These are phyloP conservation scores for Phlyctochytrium bullatum DNA, from an alignment of 192 early-diverging fungal species.

Conservation along the genomic window DNA sequence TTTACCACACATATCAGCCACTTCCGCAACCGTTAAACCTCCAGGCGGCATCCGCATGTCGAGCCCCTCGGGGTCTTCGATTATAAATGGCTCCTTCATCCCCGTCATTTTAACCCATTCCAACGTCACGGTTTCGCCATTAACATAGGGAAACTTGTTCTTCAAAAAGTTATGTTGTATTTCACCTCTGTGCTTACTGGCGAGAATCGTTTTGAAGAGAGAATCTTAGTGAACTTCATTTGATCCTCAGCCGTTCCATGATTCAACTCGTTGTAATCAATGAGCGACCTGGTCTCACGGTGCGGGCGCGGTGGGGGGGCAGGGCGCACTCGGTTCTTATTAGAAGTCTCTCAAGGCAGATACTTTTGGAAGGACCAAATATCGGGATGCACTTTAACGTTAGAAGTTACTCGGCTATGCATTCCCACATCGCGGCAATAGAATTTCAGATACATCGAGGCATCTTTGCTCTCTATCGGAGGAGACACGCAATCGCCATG, in stretches of 20 bases:
- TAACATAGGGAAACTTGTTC: slow-evolving; percentile 61
- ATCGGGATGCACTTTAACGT: slow-evolving; percentile 30
- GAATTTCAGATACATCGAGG: slow-evolving; percentile 25
- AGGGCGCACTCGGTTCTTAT: slow-evolving; percentile 8
- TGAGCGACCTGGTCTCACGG: slow-evolving; percentile 36
- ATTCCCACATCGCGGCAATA: slow-evolving; percentile 35
- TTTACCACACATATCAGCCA: slow-evolving; percentile 43
- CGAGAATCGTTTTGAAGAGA: slow-evolving; percentile 66
- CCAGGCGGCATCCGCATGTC: slow-evolving; percentile 78
- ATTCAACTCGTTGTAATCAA: slow-evolving; percentile 85
- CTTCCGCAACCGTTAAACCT: slow-evolving; percentile 55
- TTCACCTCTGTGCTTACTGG: neutral
- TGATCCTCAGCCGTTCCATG: slow-evolving; percentile 75
- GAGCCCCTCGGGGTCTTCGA: slow-evolving; percentile 65
- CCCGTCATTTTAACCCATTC: slow-evolving; percentile 65
- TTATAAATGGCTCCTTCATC: slow-evolving; percentile 71
- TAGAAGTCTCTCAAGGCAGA: slow-evolving; percentile 15
- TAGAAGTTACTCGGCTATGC: slow-evolving; percentile 1
- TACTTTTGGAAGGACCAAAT: slow-evolving; percentile 36
- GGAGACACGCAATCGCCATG: slow-evolving; percentile 29
- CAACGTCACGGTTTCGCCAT: slow-evolving; percentile 64
- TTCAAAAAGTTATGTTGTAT: slow-evolving; percentile 38
- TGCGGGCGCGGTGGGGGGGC: slow-evolving; percentile 7
- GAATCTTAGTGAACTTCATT: slow-evolving; percentile 73
- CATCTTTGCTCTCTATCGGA: slow-evolving; percentile 9